phyloP scores from a whole-genome alignment of 306 rosid species.

The Vigna radiata region DNA sequence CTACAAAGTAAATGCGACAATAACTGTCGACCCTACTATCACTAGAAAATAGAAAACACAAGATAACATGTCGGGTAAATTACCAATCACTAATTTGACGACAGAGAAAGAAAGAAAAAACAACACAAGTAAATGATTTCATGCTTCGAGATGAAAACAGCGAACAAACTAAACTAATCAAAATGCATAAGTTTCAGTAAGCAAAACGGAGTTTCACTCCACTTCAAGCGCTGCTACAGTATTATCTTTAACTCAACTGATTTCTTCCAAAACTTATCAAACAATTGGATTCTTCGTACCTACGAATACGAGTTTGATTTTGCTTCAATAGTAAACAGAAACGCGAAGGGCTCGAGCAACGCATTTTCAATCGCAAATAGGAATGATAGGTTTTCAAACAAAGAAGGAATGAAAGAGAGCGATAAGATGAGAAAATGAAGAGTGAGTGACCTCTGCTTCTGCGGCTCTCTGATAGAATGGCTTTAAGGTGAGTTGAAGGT shows the following conservation, averaged over 20 bases:
- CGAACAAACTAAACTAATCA: not conserved
- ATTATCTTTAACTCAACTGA: not conserved
- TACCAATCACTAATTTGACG: not conserved
- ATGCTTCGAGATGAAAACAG: not conserved
- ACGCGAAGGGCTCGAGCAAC: not conserved
- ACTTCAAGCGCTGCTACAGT: not conserved
- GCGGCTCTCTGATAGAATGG: slow-evolving; percentile 80
- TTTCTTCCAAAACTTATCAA: not conserved
- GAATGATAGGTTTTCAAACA: not conserved
- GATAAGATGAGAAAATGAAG: not conserved
- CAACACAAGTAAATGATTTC: not conserved
- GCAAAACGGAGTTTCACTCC: not conserved
- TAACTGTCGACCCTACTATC: too few relatives aligned
- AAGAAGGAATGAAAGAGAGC: not conserved
- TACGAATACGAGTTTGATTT: not conserved
- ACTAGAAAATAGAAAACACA: not conserved
- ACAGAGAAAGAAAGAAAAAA: not conserved
- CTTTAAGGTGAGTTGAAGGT: slow-evolving; percentile 53
- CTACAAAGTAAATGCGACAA: not conserved
- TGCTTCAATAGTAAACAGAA: not conserved
- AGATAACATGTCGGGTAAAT: not conserved
- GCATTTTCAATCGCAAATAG: not conserved
- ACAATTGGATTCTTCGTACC: not conserved
- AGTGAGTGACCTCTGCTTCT: slow-evolving; percentile 73
- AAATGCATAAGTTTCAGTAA: not conserved